Base-by-base conservation (phyloP, 352 stramenopile species). In the Pythium monospermum region DNA sequence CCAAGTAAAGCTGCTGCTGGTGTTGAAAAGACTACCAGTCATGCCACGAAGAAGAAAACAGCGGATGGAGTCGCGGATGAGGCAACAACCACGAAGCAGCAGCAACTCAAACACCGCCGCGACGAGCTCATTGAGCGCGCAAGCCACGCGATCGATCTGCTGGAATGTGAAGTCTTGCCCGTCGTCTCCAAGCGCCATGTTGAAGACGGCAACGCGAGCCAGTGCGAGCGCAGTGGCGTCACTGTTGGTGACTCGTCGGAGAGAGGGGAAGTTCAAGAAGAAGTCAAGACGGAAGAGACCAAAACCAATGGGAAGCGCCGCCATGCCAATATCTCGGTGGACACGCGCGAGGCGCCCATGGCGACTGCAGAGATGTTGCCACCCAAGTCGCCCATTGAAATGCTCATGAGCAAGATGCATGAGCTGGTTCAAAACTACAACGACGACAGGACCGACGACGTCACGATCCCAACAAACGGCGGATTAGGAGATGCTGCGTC, bases 381-480 rank as follows among this genome's bases (percentile, higher is more conserved):
- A 3, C 59, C 53, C 21, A 62, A 56, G 49, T 76, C 71, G 16
- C 63, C 62, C 10, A 74, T 80, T 27, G 69, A 76, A 58, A 46
- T 78, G 36, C 51, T 83, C 21, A 66, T 80, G 66, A 65, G 45
- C 47, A 75, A 75, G 49, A 83, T 83, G 71, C 71, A 83, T 50
- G 64, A 79, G 35, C 56, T 83, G 15, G 71, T 79, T 33, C 63
- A 75, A 16, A 76, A 72, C 40, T 76, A 75, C 60, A 72, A 56
- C 30, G 15, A 50, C 10, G 59, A 50, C 11, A 39, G 49, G 8
- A n/a, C 18, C 16, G 40, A 28, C 33, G 30, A 44, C 30, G 23
- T 15, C 18, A 21, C n/a, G n/a, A n/a, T n/a, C n/a, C n/a, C n/a
- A n/a, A n/a, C n/a, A n/a, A n/a, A n/a, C n/a, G n/a, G n/a, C n/a